Base-by-base conservation (phyloP, 345 rosid genomes). In the Schrenkiella parvula region DNA sequence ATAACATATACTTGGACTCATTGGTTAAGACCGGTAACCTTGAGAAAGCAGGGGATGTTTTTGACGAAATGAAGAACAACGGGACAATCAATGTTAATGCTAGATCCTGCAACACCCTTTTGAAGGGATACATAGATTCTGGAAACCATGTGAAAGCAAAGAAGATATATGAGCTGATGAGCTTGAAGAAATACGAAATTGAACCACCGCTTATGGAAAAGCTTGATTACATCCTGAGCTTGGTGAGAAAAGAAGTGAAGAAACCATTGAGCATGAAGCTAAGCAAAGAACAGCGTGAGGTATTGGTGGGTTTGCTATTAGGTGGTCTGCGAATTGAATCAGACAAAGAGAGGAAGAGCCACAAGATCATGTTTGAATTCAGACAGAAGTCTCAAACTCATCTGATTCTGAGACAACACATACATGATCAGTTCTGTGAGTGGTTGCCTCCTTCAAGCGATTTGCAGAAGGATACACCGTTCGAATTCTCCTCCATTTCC, bases 251-350 rank as follows among this genome's bases (percentile, higher is more conserved):
- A 81, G 77, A 42, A 15, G 83, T 82, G 31, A 88, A 83, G 83
- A 87, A 62, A 68, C 92, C 84, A 2, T 22, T 78, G 51, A 84
- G 84, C 66, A 77, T 82, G 64, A 89, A 89, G 76, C 82, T 93
- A 70, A 89, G 89, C 78, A 81, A 80, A 83, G 95, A 88, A 18
- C 96, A 93, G 32, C 81, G 97, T 48, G 96, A 93, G 79, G 80
- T 84, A 59, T 73, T 93, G 59, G 84, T 93, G 21, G 98, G 98
- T 55, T 84, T 93, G 81, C 78, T 93, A 39, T 73, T 91, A 81
- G 97, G 96, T 61, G 96, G 98, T 63, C 72, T 93, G 83, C 77
- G 31, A 66, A 82, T 91, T 4, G 90, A 81, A 54, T 82, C 86
- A 8, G 92, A 84, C 74, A 92, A 80, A 70, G 65, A 41, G 51